These are phyloP conservation scores for Cladorrhinum sp. DNA, from an alignment of 2,329 filamentous ascomycete species.

Conservation along the genomic window DNA sequence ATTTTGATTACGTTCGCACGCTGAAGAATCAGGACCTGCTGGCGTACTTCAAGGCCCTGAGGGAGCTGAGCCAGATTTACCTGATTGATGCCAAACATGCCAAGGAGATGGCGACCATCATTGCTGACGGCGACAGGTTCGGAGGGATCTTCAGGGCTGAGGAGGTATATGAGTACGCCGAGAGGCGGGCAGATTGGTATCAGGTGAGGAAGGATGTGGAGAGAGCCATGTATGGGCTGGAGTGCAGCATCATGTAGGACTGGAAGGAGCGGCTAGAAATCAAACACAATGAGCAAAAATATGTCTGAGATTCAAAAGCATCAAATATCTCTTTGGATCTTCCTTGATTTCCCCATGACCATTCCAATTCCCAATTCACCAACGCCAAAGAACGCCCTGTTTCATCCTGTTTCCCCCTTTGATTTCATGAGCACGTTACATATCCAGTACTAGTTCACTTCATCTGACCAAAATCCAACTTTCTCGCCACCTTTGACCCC, in stretches of 20 bases:
- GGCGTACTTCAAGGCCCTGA: conserved; percentile 85
- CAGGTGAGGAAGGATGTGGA: conserved; percentile 84
- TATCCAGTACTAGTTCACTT: conserved; percentile 27
- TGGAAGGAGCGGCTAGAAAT: neutral
- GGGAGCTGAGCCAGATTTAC: conserved; percentile 93
- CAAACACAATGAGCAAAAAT: neutral
- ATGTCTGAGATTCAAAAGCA: too few relatives aligned
- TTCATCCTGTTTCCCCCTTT: too few relatives aligned
- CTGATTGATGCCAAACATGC: conserved; percentile 83
- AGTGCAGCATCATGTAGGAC: conserved; percentile 79
- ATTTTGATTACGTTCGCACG: conserved; percentile 78
- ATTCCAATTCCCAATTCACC: too few relatives aligned
- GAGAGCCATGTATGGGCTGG: conserved; percentile 94
- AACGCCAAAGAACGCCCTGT: too few relatives aligned
- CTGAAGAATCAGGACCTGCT: conserved; percentile 80
- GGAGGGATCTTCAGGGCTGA: conserved; percentile 90
- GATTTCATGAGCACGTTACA: too few relatives aligned
- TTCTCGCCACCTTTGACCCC: conserved; percentile 74
- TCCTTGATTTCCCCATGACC: too few relatives aligned
- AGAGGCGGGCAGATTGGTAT: conserved; percentile 93
- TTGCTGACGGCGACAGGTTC: conserved; percentile 87
- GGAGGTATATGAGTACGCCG: conserved; percentile 96
- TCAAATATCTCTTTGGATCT: too few relatives aligned
- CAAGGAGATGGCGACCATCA: conserved; percentile 92
- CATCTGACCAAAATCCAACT: conserved; percentile 68